Percentiles rank a stretch among this genome's conserved stretches.
phyloP scores from a whole-genome alignment of 2,329 filamentous ascomycete species.

The Colletotrichum agaves region DNA sequence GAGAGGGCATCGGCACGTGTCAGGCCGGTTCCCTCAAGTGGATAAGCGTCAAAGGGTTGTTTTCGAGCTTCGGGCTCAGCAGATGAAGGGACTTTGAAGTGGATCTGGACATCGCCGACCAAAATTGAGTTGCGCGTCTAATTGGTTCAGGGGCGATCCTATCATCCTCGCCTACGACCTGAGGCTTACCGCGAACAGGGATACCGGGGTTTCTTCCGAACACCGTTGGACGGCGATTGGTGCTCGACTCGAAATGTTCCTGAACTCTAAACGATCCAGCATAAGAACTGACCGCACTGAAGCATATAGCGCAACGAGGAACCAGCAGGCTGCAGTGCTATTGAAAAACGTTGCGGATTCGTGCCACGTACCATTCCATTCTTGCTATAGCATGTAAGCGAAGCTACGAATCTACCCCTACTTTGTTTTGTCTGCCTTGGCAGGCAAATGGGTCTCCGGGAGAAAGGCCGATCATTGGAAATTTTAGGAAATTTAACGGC shows the following conservation, averaged over 20 bases:
- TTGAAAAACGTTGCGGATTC: too few relatives aligned
- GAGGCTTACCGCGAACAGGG: slow-evolving; percentile 8
- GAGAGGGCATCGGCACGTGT: neutral
- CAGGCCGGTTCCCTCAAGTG: neutral
- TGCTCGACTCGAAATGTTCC: slow-evolving; percentile 3
- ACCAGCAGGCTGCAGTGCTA: too few relatives aligned
- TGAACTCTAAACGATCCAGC: neutral
- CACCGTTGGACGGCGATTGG: neutral
- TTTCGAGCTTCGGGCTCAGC: neutral
- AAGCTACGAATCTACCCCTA: neutral
- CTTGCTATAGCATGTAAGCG: neutral
- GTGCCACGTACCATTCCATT: neutral
- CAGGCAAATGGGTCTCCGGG: neutral
- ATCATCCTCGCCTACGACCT: slow-evolving; percentile 4
- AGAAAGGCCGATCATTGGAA: neutral
- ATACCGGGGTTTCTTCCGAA: neutral
- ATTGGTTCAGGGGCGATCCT: slow-evolving; percentile 3
- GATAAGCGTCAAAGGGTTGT: neutral
- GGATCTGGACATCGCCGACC: slow-evolving; percentile 11
- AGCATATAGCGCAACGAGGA: neutral
- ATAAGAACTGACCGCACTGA: neutral
- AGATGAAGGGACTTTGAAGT: slow-evolving; percentile 7
- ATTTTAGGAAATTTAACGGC: neutral
- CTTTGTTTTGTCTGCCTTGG: neutral
- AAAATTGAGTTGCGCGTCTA: neutral